Evolutionary conservation across 2,329 filamentous ascomycete species (phyloP).

Genomic region (Zopfia rhizophila): DNA sequence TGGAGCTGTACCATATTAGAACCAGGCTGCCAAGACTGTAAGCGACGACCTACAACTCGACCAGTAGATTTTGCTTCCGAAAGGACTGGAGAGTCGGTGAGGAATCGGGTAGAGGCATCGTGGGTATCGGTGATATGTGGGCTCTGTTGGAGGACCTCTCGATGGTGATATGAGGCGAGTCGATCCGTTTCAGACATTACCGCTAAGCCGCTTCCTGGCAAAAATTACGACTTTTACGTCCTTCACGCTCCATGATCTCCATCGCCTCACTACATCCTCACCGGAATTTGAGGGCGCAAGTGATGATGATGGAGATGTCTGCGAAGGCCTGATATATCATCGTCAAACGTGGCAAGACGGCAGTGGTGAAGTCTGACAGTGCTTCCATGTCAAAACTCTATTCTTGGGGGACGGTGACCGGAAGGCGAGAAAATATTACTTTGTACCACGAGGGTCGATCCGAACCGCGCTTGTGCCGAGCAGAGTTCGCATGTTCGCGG

Average conservation of each 20-base stretch:
- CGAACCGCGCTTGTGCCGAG: no score
- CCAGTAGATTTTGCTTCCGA: slow-evolving; percentile 78
- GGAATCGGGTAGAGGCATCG: slow-evolving; percentile 37
- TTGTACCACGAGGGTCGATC: slow-evolving; percentile 23
- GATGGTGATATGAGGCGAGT: no score
- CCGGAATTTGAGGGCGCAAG: slow-evolving; percentile 8
- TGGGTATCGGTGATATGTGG: slow-evolving; percentile 10
- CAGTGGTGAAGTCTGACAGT: slow-evolving; percentile 16
- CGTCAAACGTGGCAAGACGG: slow-evolving; percentile 20
- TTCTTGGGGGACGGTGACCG: neutral
- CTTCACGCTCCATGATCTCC: neutral
- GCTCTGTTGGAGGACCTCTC: no score
- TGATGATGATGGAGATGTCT: neutral
- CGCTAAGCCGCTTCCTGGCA: slow-evolving; percentile 3
- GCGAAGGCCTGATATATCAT: neutral
- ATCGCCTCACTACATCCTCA: slow-evolving; percentile 5
- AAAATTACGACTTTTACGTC: neutral
- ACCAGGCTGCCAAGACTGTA: slow-evolving; percentile 21
- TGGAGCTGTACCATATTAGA: slow-evolving; percentile 67
- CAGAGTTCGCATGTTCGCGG: no score
- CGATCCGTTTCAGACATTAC: neutral
- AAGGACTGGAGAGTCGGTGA: slow-evolving; percentile 57
- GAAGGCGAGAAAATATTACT: neutral
- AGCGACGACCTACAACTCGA: slow-evolving; percentile 76
- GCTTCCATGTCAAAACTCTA: no score